phyloP scores from a whole-genome alignment of 2,329 filamentous ascomycete genomes.

The Colletotrichum sp. region DNA sequence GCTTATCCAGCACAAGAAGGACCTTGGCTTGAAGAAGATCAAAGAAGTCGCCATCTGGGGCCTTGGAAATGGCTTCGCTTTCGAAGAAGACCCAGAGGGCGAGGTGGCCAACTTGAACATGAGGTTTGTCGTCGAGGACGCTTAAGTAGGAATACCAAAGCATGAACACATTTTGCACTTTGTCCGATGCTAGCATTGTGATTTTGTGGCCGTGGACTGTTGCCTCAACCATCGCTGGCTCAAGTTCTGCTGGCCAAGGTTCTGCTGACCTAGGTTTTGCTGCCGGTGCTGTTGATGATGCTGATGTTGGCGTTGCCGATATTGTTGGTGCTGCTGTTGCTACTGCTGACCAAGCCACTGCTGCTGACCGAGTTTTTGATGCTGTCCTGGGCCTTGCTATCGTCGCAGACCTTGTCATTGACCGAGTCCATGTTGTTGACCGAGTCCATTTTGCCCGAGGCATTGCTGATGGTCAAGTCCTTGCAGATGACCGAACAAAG shows the following conservation, averaged over 20 bases:
- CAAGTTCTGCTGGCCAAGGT: constrained; percentile 31
- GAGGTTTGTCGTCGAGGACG: not conserved
- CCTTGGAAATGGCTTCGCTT: not conserved
- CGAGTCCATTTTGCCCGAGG: not conserved
- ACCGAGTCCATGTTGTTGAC: not conserved
- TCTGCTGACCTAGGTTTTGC: constrained; percentile 20
- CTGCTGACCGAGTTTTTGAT: not conserved
- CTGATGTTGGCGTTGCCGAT: constrained; percentile 29
- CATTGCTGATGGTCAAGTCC: constrained; percentile 3
- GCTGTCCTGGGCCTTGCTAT: not conserved
- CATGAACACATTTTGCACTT: no score
- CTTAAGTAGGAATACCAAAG: not conserved
- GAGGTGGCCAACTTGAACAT: not conserved
- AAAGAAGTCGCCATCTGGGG: not conserved
- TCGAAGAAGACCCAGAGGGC: not conserved
- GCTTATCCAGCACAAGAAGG: not conserved
- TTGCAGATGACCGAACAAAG: not conserved
- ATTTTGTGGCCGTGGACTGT: not conserved
- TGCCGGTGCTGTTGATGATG: constrained; percentile 25
- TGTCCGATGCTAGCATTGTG: no score
- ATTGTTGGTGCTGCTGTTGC: constrained; percentile 19
- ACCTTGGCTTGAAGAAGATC: not conserved
- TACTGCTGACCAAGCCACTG: not conserved
- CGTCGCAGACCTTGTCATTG: not conserved
- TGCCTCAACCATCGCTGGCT: constrained; percentile 32